Conservation (phyloP, 441 rosid species). For the Erodium trifolium region DNA sequence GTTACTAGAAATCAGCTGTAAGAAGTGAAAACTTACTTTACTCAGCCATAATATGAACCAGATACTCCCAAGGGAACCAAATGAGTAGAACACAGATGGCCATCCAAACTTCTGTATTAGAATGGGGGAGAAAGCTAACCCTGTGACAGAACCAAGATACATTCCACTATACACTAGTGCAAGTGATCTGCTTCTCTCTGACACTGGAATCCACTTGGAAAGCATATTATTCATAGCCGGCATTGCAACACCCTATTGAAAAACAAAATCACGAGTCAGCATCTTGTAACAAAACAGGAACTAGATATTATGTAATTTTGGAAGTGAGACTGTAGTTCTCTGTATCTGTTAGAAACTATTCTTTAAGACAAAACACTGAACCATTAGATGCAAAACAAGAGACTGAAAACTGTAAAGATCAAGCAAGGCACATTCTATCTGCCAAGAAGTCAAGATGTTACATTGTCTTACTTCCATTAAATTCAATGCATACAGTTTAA, state of each 20-base stretch:
- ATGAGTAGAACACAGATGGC: constrained; percentile 91
- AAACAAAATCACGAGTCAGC: constrained; percentile 17
- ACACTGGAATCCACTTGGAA: constrained; percentile 97
- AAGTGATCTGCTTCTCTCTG: constrained; percentile 96
- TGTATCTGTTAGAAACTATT: neutral
- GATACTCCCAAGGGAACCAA: constrained; percentile 90
- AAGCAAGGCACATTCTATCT: neutral
- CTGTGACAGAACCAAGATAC: constrained; percentile 97
- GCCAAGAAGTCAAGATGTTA: neutral
- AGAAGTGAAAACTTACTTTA: constrained; percentile 39
- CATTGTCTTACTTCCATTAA: neutral
- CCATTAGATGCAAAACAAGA: neutral
- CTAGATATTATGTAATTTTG: neutral
- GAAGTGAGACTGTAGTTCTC: neutral
- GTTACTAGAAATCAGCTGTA: constrained; percentile 2
- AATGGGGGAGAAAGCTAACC: constrained; percentile 75
- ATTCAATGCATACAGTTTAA: neutral
- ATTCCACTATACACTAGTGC: constrained; percentile 94
- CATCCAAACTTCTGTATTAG: constrained; percentile 85
- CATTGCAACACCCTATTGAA: constrained; percentile 93
- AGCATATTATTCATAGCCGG: constrained; percentile 98
- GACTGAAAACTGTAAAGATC: constrained; percentile 2
- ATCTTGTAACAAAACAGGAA: neutral
- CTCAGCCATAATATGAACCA: constrained; percentile 81
- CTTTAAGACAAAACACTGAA: neutral